phyloP scores from a whole-genome alignment of 768 basidiomycete species.

The Suillus plorans region DNA sequence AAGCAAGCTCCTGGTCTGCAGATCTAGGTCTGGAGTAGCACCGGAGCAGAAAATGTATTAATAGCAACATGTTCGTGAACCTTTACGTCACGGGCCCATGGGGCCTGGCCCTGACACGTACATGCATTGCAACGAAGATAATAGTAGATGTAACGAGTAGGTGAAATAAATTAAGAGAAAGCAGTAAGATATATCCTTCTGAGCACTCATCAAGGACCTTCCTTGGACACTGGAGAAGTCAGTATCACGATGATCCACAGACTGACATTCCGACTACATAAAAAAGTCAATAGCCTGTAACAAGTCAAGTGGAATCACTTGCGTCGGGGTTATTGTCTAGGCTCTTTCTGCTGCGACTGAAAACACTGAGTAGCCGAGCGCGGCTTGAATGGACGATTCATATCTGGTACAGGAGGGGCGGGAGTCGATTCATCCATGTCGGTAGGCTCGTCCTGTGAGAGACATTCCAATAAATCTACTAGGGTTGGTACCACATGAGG shows the following conservation, averaged over 20 bases:
- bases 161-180: not conserved
- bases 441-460: slow-evolving; percentile 45
- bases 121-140: not conserved
- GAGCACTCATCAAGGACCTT: not conserved
- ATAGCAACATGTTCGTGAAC: not conserved
- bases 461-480: slow-evolving; percentile 28
- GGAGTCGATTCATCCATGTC: slow-evolving; percentile 20
- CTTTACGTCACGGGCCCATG: not conserved
- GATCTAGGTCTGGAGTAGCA: not conserved
- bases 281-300: not conserved
- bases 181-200: not conserved
- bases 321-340: slow-evolving; percentile 3
- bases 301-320: slow-evolving; percentile 13
- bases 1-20: not conserved
- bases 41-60: not conserved
- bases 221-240: not conserved
- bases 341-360: slow-evolving; percentile 22
- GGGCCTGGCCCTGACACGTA: not conserved
- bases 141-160: not conserved
- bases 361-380: slow-evolving; percentile 30
- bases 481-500: slow-evolving; percentile 17
- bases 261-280: not conserved
- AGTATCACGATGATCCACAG: not conserved
- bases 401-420: slow-evolving; percentile 12
- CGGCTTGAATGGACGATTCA: slow-evolving; percentile 27